Evolutionary conservation across 768 basidiomycete species (phyloP), one percentile per base, ranked within the genome.

Genomic region (Crucibulum laeve): DNA sequence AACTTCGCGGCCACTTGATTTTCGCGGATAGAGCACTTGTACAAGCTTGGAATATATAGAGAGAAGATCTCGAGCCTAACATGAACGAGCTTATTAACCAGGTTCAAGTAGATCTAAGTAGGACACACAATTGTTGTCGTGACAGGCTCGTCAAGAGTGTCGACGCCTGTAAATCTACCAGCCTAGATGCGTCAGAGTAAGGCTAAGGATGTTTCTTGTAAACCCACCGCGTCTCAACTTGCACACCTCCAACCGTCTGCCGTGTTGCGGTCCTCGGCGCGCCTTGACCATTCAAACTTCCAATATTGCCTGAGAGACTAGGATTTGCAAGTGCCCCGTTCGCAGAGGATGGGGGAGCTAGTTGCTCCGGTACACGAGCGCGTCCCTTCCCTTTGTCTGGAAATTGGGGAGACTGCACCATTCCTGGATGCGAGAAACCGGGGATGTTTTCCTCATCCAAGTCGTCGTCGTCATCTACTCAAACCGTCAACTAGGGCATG

Each of bases 111-210:
- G 46, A 37, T 22, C 38, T 15, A 36, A 28, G 26, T 11, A 26
- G 25, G 17, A 53, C 87, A 44, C 52, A 93, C 94, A 47, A 98
- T 93, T 0, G 94, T 98, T 24, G 77, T 75, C 4, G 83, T 79
- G 14, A 98, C 76, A 3, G 94, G 92, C 60, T 98, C 94, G 55
- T 97, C 94, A 24, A 98, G 74, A 0, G 94, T 96, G 54, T 94
- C 89, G 6, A 71, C 74, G 7, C 87, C 88, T n/a, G 89, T 74
- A 62, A 83, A 89, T 52, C 90, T 87, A 45, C 5, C 39, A 33
- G 7, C 24, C 1, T 40, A 14, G 25, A 11, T 25, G 40, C 33
- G 3, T 45, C n/a, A 15, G 25, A 42, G 22, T 5, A 34, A n/a
- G 19, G 13, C 4, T 22, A 23, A 15, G 19, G 17, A 14, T 11